Evolutionary conservation across 257 asterid species (phyloP), one percentile per base, ranked within the genome.

Genomic region (Eustoma russellianum): DNA sequence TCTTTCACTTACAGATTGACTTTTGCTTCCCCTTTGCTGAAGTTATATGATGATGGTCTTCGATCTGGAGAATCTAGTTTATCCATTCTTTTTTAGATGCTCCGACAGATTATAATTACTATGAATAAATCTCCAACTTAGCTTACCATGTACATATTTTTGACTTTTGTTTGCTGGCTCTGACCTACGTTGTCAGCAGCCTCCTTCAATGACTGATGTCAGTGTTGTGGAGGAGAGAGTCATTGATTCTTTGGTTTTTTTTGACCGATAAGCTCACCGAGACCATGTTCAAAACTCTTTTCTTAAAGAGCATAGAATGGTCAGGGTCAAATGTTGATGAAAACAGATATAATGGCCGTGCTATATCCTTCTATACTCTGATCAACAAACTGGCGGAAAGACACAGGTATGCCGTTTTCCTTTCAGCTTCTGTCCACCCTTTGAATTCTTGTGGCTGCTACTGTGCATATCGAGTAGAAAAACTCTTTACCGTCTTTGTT

Each of bases 291-390:
- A 79, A 83, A 72, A 86, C 94, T 55, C 94, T 88, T 49, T 83
- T 92, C 56, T 63, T 79, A 66, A 80, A 78, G 83, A 84, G 93
- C 55, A 75, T 92, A 64, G 98, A 92, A 60, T 87, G 98, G 98
- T 82, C 93, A 51, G 83, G 74, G 48, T 66, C 82, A n/a, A 61
- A 64, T 60, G 61, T 48, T 38, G 89, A 76, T 63, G 79, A 69
- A 60, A 68, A 57, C 60, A 83, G 66, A 56, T 47, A 17, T 44
- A 38, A 38, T 24, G 70, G 68, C 58, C 85, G 98, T 57, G 74
- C 77, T 40, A 81, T 92, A 71, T 75, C 98, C 48, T 87, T 87
- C 86, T 92, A 66, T 68, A 72, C 75, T 58, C 69, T 92, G 76
- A 93, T 92, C 50, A 85, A 79, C 73, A 82, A 66, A 66, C 85